Evolutionary conservation across 495 filamentous ascomycete genomes (phyloP).

Genomic region (Xylaria bambusicola): DNA sequence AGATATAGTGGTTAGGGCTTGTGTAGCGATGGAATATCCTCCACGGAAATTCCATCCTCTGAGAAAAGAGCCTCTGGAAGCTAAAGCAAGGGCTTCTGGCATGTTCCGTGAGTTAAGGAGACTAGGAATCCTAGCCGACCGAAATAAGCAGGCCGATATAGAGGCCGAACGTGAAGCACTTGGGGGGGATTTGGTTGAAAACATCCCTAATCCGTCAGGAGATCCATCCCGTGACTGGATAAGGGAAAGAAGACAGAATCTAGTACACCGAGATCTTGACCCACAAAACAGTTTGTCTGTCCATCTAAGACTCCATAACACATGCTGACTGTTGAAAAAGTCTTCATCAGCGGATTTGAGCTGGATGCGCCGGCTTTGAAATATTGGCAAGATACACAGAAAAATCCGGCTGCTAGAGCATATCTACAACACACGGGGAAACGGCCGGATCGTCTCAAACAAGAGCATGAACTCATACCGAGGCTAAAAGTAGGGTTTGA

Average conservation of each 20-base stretch:
- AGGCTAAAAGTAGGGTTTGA: constrained; percentile 9
- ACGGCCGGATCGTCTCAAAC: not conserved
- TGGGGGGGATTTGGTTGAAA: constrained; percentile 9
- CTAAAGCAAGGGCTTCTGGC: not conserved
- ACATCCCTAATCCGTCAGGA: not conserved
- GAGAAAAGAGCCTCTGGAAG: not conserved
- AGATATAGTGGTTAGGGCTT: constrained; percentile 13
- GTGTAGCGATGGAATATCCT: constrained; percentile 21
- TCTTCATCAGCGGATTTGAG: constrained; percentile 15
- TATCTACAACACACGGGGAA: not conserved
- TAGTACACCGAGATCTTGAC: constrained; percentile 17
- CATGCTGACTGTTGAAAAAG: constrained; percentile 4
- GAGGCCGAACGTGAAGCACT: not conserved
- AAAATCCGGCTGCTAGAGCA: too few relatives aligned
- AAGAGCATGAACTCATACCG: constrained; percentile 12
- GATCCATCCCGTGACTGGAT: not conserved
- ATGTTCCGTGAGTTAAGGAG: not conserved
- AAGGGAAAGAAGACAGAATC: constrained; percentile 7
- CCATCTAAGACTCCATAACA: not conserved
- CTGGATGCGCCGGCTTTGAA: not conserved
- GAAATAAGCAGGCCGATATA: not conserved
- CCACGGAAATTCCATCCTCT: constrained; percentile 15
- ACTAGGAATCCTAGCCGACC: not conserved
- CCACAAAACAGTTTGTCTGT: constrained; percentile 14
- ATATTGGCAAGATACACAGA: not conserved